phyloP scores from a whole-genome alignment of 2,329 filamentous ascomycete genomes.

The Berkeleyomyces rouxiae region DNA sequence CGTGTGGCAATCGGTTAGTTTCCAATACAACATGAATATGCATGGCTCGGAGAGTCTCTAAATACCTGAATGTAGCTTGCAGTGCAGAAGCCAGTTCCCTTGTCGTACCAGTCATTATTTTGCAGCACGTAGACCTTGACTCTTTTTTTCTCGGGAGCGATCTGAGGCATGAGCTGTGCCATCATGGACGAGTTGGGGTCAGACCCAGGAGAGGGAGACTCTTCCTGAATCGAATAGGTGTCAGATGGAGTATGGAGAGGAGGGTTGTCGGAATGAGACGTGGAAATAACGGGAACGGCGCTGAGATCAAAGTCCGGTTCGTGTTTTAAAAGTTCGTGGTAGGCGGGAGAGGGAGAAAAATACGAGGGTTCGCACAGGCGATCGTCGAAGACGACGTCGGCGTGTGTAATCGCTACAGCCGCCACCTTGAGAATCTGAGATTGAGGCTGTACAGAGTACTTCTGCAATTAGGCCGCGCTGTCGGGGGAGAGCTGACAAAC shows the following conservation, averaged over 20 bases:
- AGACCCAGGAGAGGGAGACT: slow-evolving; percentile 4
- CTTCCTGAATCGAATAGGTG: slow-evolving; percentile 7
- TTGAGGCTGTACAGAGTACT: slow-evolving; percentile 8
- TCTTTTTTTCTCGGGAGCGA: slow-evolving; percentile 48
- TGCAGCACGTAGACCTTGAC: slow-evolving; percentile 98
- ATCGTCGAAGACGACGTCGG: slow-evolving; percentile 13
- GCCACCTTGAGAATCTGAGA: slow-evolving; percentile 8
- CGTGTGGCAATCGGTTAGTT: slow-evolving; percentile 10
- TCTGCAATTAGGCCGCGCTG: neutral
- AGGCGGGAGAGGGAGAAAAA: neutral
- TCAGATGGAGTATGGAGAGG: neutral
- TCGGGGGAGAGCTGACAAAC: neutral
- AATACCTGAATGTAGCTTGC: slow-evolving; percentile 59
- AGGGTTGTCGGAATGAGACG: neutral
- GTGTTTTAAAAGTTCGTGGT: neutral
- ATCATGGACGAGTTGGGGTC: slow-evolving; percentile 49
- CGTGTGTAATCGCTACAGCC: slow-evolving; percentile 7
- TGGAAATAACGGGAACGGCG: neutral
- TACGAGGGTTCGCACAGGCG: slow-evolving; percentile 9
- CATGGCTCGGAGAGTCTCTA: slow-evolving; percentile 9
- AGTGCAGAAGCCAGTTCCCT: slow-evolving; percentile 88
- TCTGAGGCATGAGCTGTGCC: slow-evolving; percentile 56
- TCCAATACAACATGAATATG: neutral
- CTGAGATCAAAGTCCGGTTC: slow-evolving; percentile 2
- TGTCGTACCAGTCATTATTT: slow-evolving; percentile 98